Evolutionary conservation across 176 grass and related monocot species (phyloP).

Genomic region (Zea luxurians): DNA sequence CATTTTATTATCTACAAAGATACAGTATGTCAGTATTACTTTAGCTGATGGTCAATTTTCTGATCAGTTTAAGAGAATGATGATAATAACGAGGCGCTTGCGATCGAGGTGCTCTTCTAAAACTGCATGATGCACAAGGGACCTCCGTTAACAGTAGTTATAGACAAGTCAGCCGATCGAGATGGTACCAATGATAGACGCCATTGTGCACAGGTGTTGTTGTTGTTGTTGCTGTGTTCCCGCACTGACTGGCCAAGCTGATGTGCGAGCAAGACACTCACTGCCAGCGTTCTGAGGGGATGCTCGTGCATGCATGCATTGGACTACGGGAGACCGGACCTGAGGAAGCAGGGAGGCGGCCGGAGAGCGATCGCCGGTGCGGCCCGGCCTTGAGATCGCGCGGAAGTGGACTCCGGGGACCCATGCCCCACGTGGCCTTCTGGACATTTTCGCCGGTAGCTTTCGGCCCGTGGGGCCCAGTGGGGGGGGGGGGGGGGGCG

Average conservation of each 20-base stretch:
- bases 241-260: constrained; percentile 31
- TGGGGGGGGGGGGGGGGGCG: constrained; percentile 6
- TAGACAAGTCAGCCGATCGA: background rate
- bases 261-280: constrained; percentile 32
- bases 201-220: constrained; percentile 29
- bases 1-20: background rate
- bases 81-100: background rate
- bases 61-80: background rate
- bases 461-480: constrained; percentile 31
- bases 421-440: constrained; percentile 36
- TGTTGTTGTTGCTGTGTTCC: constrained; percentile 23
- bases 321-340: no score
- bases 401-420: constrained; percentile 33
- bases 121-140: background rate
- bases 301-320: no score
- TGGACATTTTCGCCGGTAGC: constrained; percentile 15
- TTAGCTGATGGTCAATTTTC: background rate
- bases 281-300: background rate
- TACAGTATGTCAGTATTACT: background rate
- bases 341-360: background rate
- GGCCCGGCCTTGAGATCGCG: constrained; percentile 42
- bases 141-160: background rate
- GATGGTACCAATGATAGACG: constrained; percentile 44
- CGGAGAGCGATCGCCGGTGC: constrained; percentile 50
- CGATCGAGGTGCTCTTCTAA: background rate